These are phyloP conservation scores for Tylopilus balloui DNA, from an alignment of 768 basidiomycete species.

Conservation along the genomic window DNA sequence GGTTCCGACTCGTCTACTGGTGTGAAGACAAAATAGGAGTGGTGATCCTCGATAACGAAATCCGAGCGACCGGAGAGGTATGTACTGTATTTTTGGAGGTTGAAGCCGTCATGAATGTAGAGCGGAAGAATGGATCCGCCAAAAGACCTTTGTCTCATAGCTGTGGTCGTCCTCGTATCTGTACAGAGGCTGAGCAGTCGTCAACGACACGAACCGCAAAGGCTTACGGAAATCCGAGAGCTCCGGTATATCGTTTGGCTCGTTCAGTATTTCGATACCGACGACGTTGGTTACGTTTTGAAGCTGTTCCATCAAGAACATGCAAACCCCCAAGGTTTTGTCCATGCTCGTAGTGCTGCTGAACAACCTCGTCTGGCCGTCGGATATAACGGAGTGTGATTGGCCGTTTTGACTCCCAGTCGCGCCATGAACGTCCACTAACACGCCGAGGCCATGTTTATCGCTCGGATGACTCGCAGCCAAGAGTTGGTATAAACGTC, in stretches of 20 bases:
- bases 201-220: no score
- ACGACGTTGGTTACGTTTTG: conserved; percentile 47
- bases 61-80: conserved; percentile 49
- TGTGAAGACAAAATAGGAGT: conserved; percentile 69
- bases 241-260: conserved; percentile 43
- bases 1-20: conserved; percentile 43
- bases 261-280: conserved; percentile 57
- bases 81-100: conserved; percentile 34
- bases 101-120: conserved; percentile 68
- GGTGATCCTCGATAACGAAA: conserved; percentile 71
- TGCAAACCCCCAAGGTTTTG: conserved; percentile 40
- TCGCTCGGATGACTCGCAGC: conserved; percentile 35
- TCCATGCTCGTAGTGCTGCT: conserved; percentile 31
- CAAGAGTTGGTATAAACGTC: conserved; percentile 43
- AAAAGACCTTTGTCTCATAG: conserved; percentile 15
- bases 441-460: conserved; percentile 47
- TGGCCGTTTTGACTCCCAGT: conserved; percentile 46
- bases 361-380: conserved; percentile 39
- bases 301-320: conserved; percentile 29
- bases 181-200: neutral
- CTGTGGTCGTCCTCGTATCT: conserved; percentile 21
- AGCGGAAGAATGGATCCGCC: conserved; percentile 45
- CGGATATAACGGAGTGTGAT: conserved; percentile 34
- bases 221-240: conserved; percentile 39
- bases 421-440: conserved; percentile 53